These are phyloP conservation scores for Camelina hispida DNA, from an alignment of 345 rosid species.

Conservation along the genomic window DNA sequence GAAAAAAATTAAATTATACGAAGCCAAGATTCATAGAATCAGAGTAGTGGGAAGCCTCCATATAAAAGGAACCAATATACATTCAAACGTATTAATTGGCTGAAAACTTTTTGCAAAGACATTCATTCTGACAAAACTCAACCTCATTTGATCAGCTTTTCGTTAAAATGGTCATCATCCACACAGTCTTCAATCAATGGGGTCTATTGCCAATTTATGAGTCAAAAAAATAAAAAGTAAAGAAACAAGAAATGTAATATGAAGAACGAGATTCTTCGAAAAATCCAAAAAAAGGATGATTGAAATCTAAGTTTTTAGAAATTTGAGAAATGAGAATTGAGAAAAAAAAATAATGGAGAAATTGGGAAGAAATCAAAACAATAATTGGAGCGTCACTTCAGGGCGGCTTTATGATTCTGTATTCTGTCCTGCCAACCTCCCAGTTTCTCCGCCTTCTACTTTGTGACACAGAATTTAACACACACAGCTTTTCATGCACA, in stretches of 20 bases:
- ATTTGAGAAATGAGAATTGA: neutral
- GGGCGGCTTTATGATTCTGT: conserved; percentile 42
- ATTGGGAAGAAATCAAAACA: conserved; percentile 39
- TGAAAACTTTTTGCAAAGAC: conserved; percentile 25
- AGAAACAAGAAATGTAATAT: neutral
- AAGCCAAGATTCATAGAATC: conserved; percentile 30
- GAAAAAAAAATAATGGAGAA: neutral
- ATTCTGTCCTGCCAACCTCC: conserved; percentile 34
- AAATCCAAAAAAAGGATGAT: conserved; percentile 42
- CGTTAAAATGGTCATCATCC: conserved; percentile 42
- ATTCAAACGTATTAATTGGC: conserved; percentile 32
- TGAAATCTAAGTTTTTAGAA: conserved; percentile 6
- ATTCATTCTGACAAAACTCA: conserved; percentile 47
- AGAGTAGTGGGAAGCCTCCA: conserved; percentile 39
- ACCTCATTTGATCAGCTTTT: conserved; percentile 47
- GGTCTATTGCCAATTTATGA: conserved; percentile 31
- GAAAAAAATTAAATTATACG: neutral
- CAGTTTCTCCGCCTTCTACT: conserved; percentile 45
- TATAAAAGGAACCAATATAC: conserved; percentile 35
- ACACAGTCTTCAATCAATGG: conserved; percentile 46
- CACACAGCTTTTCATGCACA: conserved; percentile 29
- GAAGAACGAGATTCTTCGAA: conserved; percentile 33
- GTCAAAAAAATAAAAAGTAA: neutral
- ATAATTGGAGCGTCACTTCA: conserved; percentile 49
- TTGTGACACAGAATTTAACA: conserved; percentile 42